Evolutionary conservation across 495 filamentous ascomycete species (phyloP).

Genomic region (Aspergillus nidulans): DNA sequence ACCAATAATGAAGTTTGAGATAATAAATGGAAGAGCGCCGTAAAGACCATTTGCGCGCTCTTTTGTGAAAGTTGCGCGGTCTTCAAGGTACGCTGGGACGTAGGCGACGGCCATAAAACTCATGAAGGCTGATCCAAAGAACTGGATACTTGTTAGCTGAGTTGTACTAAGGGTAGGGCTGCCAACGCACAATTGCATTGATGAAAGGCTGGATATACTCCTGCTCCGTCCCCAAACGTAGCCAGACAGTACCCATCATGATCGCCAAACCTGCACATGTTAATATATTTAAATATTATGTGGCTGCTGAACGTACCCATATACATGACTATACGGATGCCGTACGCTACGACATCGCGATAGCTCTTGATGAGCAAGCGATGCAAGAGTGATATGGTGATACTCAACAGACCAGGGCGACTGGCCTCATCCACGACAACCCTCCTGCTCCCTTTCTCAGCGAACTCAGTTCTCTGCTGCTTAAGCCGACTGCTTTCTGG

Average conservation of each 20-base stretch:
- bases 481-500: conserved; percentile 9
- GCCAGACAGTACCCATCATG: conserved; percentile 86
- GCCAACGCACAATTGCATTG: conserved; percentile 62
- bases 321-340: conserved; percentile 80
- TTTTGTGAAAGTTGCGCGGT: conserved; percentile 66
- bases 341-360: conserved; percentile 76
- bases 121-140: conserved; percentile 84
- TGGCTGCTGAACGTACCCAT: conserved; percentile 41
- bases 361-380: conserved; percentile 75
- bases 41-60: conserved; percentile 80
- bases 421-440: conserved; percentile 20
- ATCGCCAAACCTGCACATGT: conserved; percentile 54
- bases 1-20: conserved; percentile 78
- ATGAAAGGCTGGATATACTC: conserved; percentile 69
- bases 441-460: conserved; percentile 16
- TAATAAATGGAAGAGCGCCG: conserved; percentile 62
- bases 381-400: conserved; percentile 57
- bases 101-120: conserved; percentile 89
- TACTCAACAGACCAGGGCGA: conserved; percentile 18
- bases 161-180: neutral
- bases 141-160: conserved; percentile 24
- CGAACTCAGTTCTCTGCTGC: conserved; percentile 2
- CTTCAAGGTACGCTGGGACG: conserved; percentile 77
- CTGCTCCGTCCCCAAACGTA: conserved; percentile 61
- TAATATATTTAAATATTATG: neutral